Conservation (phyloP, 2,329 filamentous ascomycete species). For the Penicillium janthinellum region DNA sequence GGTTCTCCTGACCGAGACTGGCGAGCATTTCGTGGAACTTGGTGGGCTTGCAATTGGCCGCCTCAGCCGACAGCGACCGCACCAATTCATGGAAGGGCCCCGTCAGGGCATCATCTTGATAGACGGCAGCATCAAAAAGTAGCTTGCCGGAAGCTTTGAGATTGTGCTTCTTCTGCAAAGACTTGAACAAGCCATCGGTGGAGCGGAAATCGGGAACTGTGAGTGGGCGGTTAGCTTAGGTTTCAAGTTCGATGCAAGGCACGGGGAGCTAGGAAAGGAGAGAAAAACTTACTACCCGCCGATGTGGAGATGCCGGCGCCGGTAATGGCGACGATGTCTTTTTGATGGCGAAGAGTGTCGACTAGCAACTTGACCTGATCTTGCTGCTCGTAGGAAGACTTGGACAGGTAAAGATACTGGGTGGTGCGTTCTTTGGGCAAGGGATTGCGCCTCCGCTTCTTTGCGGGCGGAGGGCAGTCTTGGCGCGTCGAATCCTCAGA, state of each 20-base stretch:
- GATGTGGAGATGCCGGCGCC: slow-evolving; percentile 97
- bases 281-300: slow-evolving; percentile 71
- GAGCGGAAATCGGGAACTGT: slow-evolving; percentile 94
- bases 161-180: slow-evolving; percentile 81
- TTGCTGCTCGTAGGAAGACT: slow-evolving; percentile 54
- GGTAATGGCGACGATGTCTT: slow-evolving; percentile 95
- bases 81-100: slow-evolving; percentile 96
- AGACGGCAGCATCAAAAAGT: slow-evolving; percentile 95
- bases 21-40: slow-evolving; percentile 92
- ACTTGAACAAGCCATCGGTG: slow-evolving; percentile 82
- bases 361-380: slow-evolving; percentile 70
- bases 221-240: slow-evolving; percentile 4
- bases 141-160: slow-evolving; percentile 92
- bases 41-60: slow-evolving; percentile 76
- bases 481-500: slow-evolving; percentile 47
- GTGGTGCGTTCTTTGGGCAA: slow-evolving; percentile 72
- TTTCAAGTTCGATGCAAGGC: slow-evolving; percentile 4
- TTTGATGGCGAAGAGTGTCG: slow-evolving; percentile 77
- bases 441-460: slow-evolving; percentile 70
- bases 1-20: slow-evolving; percentile 81
- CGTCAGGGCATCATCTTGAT: slow-evolving; percentile 86
- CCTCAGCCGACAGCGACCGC: slow-evolving; percentile 78
- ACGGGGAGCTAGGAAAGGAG: slow-evolving; percentile 10
- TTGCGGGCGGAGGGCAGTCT: slow-evolving; percentile 69
- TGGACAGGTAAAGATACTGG: slow-evolving; percentile 72